These are phyloP conservation scores for Pouteria campechiana DNA, from an alignment of 179 eudicot genomes.

Conservation along the genomic window DNA sequence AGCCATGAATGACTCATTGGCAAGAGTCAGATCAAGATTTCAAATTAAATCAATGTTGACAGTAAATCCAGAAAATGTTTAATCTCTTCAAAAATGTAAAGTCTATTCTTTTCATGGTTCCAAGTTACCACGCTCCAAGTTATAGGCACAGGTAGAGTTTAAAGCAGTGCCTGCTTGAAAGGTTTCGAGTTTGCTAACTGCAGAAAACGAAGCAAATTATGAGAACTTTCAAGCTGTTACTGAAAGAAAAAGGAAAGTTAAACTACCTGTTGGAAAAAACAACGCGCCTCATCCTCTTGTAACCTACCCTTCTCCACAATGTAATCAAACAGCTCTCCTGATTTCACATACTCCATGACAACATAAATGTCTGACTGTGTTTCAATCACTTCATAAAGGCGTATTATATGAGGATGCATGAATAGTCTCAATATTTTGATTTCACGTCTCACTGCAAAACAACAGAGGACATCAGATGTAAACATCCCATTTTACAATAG, in stretches of 20 bases:
- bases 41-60: too few relatives aligned
- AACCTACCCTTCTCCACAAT: constrained; percentile 93
- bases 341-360: constrained; percentile 94
- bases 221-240: neutral
- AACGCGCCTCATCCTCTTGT: constrained; percentile 90
- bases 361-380: constrained; percentile 75
- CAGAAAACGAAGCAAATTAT: too few relatives aligned
- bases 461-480: neutral
- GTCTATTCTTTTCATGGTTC: too few relatives aligned
- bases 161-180: too few relatives aligned
- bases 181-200: too few relatives aligned
- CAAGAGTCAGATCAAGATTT: too few relatives aligned
- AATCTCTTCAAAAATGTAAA: too few relatives aligned
- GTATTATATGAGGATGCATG: constrained; percentile 96
- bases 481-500: neutral
- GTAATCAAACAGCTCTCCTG: constrained; percentile 94
- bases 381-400: constrained; percentile 93
- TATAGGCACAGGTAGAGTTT: too few relatives aligned
- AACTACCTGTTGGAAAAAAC: constrained; percentile 91
- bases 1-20: too few relatives aligned
- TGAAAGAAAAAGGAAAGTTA: constrained; percentile 4
- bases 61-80: too few relatives aligned
- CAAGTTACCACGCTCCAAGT: too few relatives aligned
- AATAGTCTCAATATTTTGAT: constrained; percentile 88
- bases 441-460: constrained; percentile 72